Percentiles rank a stretch among this genome's conserved stretches.
Conservation (phyloP, 371 early-diverging fungal species). For the Apophysomyces ossiformis region DNA sequence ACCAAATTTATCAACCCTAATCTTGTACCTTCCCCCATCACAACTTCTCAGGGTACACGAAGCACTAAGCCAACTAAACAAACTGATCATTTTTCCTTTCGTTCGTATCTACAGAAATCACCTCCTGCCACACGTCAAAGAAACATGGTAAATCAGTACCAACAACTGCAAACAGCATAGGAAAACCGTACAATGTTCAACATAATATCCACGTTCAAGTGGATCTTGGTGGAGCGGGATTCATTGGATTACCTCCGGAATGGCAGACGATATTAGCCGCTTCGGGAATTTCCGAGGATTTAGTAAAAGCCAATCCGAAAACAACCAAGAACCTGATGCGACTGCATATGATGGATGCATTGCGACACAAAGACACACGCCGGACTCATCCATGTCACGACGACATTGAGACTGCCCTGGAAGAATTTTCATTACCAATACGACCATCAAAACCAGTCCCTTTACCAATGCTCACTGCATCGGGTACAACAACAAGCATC, state of each 20-base stretch:
- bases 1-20: constrained; percentile 58
- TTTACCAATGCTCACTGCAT: constrained; percentile 14
- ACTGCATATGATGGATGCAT: constrained; percentile 54
- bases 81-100: neutral
- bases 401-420: constrained; percentile 14
- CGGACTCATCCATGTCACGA: constrained; percentile 13
- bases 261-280: constrained; percentile 41
- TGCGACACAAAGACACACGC: constrained; percentile 28
- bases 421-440: constrained; percentile 35
- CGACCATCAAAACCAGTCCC: constrained; percentile 43
- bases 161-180: constrained; percentile 29
- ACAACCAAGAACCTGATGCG: constrained; percentile 58
- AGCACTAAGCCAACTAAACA: neutral
- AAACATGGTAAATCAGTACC: constrained; percentile 1
- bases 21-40: constrained; percentile 48
- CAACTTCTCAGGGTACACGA: constrained; percentile 9
- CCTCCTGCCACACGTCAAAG: constrained; percentile 6
- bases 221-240: constrained; percentile 38
- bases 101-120: neutral
- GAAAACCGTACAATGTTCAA: constrained; percentile 57
- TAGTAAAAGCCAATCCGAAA: constrained; percentile 56
- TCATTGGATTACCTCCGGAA: constrained; percentile 49
- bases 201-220: constrained; percentile 57
- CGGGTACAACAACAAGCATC: constrained; percentile 14
- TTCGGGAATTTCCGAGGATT: constrained; percentile 54